Evolutionary conservation across 2,329 filamentous ascomycete species (phyloP).

Genomic region (Aspergillus phoenicis): DNA sequence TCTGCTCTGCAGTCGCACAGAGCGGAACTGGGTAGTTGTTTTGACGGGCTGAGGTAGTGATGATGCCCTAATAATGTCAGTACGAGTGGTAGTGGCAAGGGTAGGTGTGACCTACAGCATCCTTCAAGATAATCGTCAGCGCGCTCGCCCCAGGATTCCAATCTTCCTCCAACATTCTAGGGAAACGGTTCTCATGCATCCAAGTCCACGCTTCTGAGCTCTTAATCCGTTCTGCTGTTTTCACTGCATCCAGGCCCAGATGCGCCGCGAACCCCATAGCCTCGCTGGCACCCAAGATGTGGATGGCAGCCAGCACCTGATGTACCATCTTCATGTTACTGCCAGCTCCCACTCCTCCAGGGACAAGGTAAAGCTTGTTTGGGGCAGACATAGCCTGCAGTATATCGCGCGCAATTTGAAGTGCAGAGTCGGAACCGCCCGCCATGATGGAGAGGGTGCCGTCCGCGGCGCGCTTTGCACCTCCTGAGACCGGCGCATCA

Average conservation of each 20-base stretch:
- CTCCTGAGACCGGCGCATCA: conserved; percentile 73
- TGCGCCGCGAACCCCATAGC: conserved; percentile 62
- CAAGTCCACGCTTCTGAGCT: conserved; percentile 58
- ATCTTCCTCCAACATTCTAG: conserved; percentile 56
- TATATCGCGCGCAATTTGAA: conserved; percentile 60
- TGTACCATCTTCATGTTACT: conserved; percentile 67
- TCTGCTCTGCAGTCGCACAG: conserved; percentile 64
- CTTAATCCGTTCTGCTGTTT: conserved; percentile 49
- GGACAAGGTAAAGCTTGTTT: conserved; percentile 64
- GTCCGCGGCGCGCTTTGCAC: conserved; percentile 67
- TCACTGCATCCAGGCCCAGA: conserved; percentile 55
- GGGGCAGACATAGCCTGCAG: conserved; percentile 63
- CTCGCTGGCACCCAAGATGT: conserved; percentile 64
- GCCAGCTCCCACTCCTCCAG: conserved; percentile 62
- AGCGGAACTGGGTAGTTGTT: conserved; percentile 63
- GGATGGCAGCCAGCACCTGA: conserved; percentile 64
- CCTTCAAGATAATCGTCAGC: conserved; percentile 63
- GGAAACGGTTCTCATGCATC: conserved; percentile 64
- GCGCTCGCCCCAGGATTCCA: conserved; percentile 61
- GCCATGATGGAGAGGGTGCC: conserved; percentile 78
- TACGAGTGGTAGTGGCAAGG: neutral
- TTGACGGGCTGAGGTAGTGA: conserved; percentile 65
- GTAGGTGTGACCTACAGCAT: conserved; percentile 43
- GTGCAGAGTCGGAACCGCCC: conserved; percentile 59
- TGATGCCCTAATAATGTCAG: conserved; percentile 55